Base-by-base conservation (phyloP, 441 rosid genomes). In the Cnidoscolus chayamansa region DNA sequence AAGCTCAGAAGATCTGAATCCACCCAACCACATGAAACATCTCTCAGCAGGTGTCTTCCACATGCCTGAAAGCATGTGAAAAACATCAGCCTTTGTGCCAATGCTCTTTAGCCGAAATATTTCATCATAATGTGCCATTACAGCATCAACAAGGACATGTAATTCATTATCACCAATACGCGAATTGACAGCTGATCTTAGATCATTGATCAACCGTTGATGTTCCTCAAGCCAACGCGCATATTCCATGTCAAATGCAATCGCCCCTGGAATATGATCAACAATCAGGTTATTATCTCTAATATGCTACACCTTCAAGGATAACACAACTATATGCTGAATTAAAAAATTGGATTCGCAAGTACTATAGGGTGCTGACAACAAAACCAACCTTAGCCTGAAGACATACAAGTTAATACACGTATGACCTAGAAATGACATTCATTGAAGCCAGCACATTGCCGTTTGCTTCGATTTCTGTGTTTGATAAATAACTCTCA, bases 21-120 rank as follows among this genome's bases (percentile, higher is more conserved):
- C 98, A 55, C 98, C 98, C 79, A 94, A 76, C 98, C 98, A 92
- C 92, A 94, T 87, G 86, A 94, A 94, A 70, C 90, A 88, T 67
- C 97, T 85, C 85, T 94, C 98, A 0, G 94, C 93, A 16, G 97
- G 98, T 0, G 97, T 88, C 83, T 87, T 87, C 98, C 98, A 94
- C 94, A 90, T 85, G 72, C 98, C 97, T 43, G 97, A 94, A 32
- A 94, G 97, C 88, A 94, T 86, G 81, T 94, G 97, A 77, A 94
- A 94, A 65, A 89, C 97, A 75, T 94, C 97, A 0, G 87, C 90
- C 84, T 94, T 92, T 40, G 84, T 77, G 51, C 94, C 97, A 6
- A 88, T 75, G 72, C 88, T 81, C 74, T 92, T 94, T 20, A 94
- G 78, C 77, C 85, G 83, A 79, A 88, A 92, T 55, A 89, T 77